These are phyloP conservation scores for Fusarium oligoseptatum DNA, from an alignment of 2,329 filamentous ascomycete species.

Conservation along the genomic window DNA sequence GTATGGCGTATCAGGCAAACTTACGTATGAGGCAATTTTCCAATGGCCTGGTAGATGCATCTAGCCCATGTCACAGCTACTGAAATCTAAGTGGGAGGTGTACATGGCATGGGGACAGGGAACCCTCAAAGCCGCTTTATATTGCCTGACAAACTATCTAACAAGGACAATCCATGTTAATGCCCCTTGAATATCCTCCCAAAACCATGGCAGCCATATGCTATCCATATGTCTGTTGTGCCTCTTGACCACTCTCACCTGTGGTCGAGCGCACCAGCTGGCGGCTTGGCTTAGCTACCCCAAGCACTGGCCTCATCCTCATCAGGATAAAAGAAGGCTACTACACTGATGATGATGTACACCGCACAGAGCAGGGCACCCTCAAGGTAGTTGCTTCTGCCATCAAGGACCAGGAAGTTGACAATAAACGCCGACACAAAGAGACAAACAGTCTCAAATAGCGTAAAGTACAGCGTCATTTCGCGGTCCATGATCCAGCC, in stretches of 20 bases:
- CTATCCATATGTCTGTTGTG: not conserved
- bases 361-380: conserved; percentile 77
- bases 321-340: conserved; percentile 75
- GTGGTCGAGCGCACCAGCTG: not conserved
- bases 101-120: conserved; percentile 1
- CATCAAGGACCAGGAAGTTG: conserved; percentile 88
- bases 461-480: conserved; percentile 87
- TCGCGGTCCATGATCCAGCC: conserved; percentile 77
- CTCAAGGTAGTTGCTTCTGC: conserved; percentile 88
- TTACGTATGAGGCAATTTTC: not conserved
- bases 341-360: conserved; percentile 76
- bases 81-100: not conserved
- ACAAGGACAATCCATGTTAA: not conserved
- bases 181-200: not conserved
- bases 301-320: conserved; percentile 60
- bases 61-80: not conserved
- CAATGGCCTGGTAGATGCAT: not conserved
- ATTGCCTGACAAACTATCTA: conserved; percentile 8
- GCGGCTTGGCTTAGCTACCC: conserved; percentile 40
- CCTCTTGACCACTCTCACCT: conserved; percentile 19
- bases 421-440: conserved; percentile 89
- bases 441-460: conserved; percentile 89
- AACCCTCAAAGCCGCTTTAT: conserved; percentile 2
- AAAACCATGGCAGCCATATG: not conserved
- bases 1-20: not conserved